A percentile compares a stretch with the other conserved stretches of the same genome.
Evolutionary conservation across 1,284 basidiomycete genomes (phyloP).

Genomic region (Ustilago hordei): DNA sequence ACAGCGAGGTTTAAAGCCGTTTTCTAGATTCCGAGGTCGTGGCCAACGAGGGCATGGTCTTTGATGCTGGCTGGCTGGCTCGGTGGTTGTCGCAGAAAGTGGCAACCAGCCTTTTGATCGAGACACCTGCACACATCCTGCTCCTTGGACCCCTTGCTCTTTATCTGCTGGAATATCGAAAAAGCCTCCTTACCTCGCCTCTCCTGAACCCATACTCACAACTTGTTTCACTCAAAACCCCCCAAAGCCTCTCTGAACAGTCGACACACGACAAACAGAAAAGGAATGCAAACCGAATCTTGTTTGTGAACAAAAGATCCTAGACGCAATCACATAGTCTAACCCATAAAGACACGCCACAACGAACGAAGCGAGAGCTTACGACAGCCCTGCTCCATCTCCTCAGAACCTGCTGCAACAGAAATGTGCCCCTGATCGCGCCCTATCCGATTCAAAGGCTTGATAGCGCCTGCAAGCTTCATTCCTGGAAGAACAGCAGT

Average conservation of each 20-base stretch:
- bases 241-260: neutral
- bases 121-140: too few species aligned
- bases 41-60: too few species aligned
- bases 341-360: slow-evolving; percentile 1
- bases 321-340: neutral
- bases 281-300: neutral
- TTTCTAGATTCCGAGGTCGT: too few species aligned
- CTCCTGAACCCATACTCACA: neutral
- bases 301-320: neutral
- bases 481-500: neutral
- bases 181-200: neutral
- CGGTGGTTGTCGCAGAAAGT: neutral
- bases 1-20: neutral
- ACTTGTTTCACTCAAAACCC: neutral
- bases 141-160: too few species aligned
- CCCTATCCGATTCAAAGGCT: neutral
- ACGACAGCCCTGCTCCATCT: neutral
- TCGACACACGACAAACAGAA: neutral
- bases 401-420: neutral
- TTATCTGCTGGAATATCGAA: neutral
- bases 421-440: neutral
- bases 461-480: neutral
- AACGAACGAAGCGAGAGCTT: slow-evolving; percentile 7
- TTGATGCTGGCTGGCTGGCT: too few species aligned
- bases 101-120: too few species aligned